These are phyloP conservation scores for Suhomyces sp. DNA, from an alignment of 805 yeast species.

Conservation along the genomic window DNA sequence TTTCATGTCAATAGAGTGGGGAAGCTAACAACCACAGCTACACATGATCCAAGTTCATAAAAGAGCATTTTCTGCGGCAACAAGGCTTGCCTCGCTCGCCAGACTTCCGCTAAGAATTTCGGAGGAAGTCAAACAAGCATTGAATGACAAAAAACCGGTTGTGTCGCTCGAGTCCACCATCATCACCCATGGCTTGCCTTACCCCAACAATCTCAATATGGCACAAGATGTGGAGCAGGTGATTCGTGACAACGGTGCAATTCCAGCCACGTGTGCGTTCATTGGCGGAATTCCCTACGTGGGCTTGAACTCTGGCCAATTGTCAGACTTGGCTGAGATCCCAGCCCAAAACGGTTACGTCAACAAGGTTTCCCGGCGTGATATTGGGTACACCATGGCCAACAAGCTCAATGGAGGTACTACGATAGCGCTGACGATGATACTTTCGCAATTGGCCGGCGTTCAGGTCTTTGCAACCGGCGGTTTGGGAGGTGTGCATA, in stretches of 20 bases:
- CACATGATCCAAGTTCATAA: not conserved
- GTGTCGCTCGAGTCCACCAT: conserved; percentile 87
- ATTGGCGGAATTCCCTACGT: conserved; percentile 68
- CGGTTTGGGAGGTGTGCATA: conserved; percentile 89
- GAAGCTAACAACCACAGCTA: not conserved
- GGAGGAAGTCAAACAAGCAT: conserved; percentile 63
- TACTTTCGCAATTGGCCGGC: conserved; percentile 70
- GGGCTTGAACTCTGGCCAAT: conserved; percentile 52
- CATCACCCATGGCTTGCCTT: conserved; percentile 86
- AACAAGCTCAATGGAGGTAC: conserved; percentile 74
- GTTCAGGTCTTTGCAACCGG: conserved; percentile 89
- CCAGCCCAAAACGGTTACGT: conserved; percentile 21
- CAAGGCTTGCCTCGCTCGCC: not conserved
- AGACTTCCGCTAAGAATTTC: conserved; percentile 23
- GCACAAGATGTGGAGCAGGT: conserved; percentile 63
- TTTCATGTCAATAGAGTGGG: not conserved
- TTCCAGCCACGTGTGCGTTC: conserved; percentile 86
- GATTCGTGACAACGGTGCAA: conserved; percentile 59
- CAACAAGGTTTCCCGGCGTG: conserved; percentile 75
- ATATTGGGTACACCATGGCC: conserved; percentile 70
- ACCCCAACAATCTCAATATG: conserved; percentile 71
- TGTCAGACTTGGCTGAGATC: conserved; percentile 48
- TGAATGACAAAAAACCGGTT: conserved; percentile 56
- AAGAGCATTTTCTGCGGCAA: not conserved
- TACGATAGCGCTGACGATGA: conserved; percentile 87